These are phyloP conservation scores for Russula sp. DNA, from an alignment of 768 basidiomycete genomes.

Conservation along the genomic window DNA sequence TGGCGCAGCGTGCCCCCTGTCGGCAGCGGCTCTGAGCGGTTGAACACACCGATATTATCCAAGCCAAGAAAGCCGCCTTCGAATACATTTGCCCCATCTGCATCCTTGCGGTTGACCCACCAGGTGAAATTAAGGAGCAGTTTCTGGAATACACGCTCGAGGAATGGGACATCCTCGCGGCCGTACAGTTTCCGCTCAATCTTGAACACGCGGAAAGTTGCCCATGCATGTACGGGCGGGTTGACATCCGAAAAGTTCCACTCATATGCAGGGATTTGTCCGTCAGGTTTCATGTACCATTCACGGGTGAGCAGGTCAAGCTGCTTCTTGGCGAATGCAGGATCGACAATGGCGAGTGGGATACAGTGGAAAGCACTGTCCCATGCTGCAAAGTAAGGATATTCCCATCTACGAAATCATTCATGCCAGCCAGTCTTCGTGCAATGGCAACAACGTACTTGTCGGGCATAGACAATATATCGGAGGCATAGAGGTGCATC, in stretches of 20 bases:
- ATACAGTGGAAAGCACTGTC: constrained; percentile 99
- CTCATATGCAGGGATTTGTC: constrained; percentile 97
- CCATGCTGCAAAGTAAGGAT: constrained; percentile 99
- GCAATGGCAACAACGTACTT: constrained; percentile 50
- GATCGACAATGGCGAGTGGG: constrained; percentile 92
- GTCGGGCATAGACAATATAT: constrained; percentile 98
- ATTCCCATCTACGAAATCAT: constrained; percentile 71
- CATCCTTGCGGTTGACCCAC: constrained; percentile 99
- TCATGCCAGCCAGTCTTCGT: not conserved
- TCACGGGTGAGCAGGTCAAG: constrained; percentile 93
- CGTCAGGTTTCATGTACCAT: constrained; percentile 99
- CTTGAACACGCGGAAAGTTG: constrained; percentile 98
- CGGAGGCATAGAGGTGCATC: constrained; percentile 92
- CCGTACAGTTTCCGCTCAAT: constrained; percentile 96
- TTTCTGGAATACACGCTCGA: constrained; percentile 99
- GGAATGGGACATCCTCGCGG: constrained; percentile 81
- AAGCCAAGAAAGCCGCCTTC: constrained; percentile 97
- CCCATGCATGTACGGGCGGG: constrained; percentile 98
- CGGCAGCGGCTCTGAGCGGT: constrained; percentile 93
- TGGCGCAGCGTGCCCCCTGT: constrained; percentile 93
- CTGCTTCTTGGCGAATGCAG: constrained; percentile 95
- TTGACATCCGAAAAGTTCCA: constrained; percentile 99
- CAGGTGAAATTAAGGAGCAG: constrained; percentile 95
- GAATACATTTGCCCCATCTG: constrained; percentile 92
- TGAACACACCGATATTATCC: constrained; percentile 98